Evolutionary conservation across 495 filamentous ascomycete genomes (phyloP), one percentile per base, ranked within the genome.

Genomic region (Tuber magnatum): DNA sequence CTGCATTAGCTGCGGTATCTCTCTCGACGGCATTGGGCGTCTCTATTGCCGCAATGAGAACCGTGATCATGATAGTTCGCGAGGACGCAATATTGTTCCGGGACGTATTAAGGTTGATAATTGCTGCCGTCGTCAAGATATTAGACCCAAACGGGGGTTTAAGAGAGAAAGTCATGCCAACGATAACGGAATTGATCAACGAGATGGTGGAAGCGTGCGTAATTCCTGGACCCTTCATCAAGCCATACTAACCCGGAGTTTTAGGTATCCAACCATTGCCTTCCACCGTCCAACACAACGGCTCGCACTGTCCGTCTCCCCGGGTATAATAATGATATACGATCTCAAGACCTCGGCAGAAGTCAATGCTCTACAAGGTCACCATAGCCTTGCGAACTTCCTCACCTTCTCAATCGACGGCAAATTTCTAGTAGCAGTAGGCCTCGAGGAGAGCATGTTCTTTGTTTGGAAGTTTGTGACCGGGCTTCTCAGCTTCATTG

Each of bases 261-360:
- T 18, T 35, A 65, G 56, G 28, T 82, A 82, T 56, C 70, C 73
- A 14, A 77, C 38, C 24, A 68, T 82, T 10, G 74, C 80, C 28
- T 82, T 81, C 71, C 80, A 82, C 77, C 80, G 80, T 1, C 74
- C 80, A 35, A 76, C 80, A 3, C 80, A 81, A n/a, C 80, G 80
- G 24, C 77, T 82, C 10, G 80, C 80, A 10, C 41, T 81, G 18
- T 75, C 71, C 12, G 35, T 72, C 32, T 71, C 76, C 3, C 72
- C 74, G 3, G 80, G 76, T 2, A 38, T 61, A 28, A 75, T 82
- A n/a, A 73, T 79, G 43, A 69, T 82, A 24, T 81, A 74, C 32
- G 80, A 82, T 35, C 77, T 82, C 48, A 81, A 81, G 72, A 56
- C 74, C 16, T 74, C 76, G 8, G 28, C 42, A 0, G 76, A 74